Evolutionary conservation across 495 filamentous ascomycete genomes (phyloP), one percentile per base, ranked within the genome.

Genomic region (Trichoderma erinaceum): DNA sequence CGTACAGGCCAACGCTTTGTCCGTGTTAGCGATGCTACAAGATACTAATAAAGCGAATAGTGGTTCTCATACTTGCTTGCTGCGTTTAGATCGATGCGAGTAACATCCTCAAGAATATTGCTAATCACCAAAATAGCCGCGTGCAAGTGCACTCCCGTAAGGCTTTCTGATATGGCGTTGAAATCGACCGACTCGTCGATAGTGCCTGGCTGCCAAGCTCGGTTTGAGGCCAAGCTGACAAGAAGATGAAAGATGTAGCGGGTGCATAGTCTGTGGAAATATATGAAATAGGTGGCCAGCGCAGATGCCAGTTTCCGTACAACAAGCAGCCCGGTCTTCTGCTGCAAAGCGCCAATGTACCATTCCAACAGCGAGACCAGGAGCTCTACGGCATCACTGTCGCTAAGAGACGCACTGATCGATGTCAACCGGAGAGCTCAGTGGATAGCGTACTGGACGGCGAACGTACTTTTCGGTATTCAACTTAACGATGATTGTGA

Each of bases 401-500:
- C 84, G 58, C 80, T 82, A 66, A 96, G 75, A 4, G 85, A 83
- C 68, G 84, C 90, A 67, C 44, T 68, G 71, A 61, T 32, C 44
- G 44, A 68, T 52, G 68, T 38, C 50, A 69, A 56, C 63, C 43
- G 61, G 61, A 41, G 8, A 66, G 32, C 32, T 29, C 27, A 58
- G 35, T 35, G 63, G 21, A 35, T 21, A 43, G 13, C 25, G 8
- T 50, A n/a, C n/a, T 10, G 65, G 3, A 35, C n/a, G 50, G 2
- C 64, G 41, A 12, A 71, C 78, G 65, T 79, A 91, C 91, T 86
- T 90, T 74, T 94, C 90, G 43, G 86, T 84, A 71, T 97, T 97
- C 64, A 97, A 82, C 78, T 97, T 97, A 63, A 97, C 88, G 18
- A 89, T 95, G 72, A 97, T 92, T 0, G 93, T 97, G 69, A 96